A percentile compares a stretch with the other conserved stretches of the same genome.
Evolutionary conservation across 140 eudicot species (phyloP).

Genomic region (Oenanthe javanica): DNA sequence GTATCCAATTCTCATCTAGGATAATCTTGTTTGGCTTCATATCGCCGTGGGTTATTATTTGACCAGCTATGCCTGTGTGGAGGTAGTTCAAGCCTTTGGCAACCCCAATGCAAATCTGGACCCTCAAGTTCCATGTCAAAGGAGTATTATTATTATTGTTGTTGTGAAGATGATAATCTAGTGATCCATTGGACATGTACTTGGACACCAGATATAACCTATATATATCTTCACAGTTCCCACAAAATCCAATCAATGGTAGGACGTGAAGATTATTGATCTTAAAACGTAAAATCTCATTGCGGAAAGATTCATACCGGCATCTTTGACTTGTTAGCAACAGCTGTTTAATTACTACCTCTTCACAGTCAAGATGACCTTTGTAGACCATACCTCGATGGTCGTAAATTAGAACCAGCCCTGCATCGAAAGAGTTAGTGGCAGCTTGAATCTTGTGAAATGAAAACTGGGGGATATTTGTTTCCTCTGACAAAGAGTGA

Average conservation of each 20-base stretch:
- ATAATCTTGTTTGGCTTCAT: slow-evolving; percentile 19
- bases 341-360: too few species aligned
- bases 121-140: slow-evolving; percentile 20
- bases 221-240: background rate
- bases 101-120: slow-evolving; percentile 22
- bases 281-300: background rate
- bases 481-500: background rate
- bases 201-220: slow-evolving; percentile 2
- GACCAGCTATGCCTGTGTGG: slow-evolving; percentile 14
- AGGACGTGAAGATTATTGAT: slow-evolving; percentile 1
- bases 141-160: background rate
- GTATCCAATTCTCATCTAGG: slow-evolving; percentile 18
- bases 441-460: background rate
- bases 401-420: background rate
- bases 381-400: background rate
- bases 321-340: too few species aligned
- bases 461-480: background rate
- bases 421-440: background rate
- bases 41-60: slow-evolving; percentile 8
- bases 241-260: background rate
- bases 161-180: slow-evolving; percentile 1
- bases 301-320: too few species aligned
- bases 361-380: background rate
- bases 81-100: slow-evolving; percentile 23
- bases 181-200: slow-evolving; percentile 8